Evolutionary conservation across 495 filamentous ascomycete genomes (phyloP).

Genomic region (Aspergillus diversus): DNA sequence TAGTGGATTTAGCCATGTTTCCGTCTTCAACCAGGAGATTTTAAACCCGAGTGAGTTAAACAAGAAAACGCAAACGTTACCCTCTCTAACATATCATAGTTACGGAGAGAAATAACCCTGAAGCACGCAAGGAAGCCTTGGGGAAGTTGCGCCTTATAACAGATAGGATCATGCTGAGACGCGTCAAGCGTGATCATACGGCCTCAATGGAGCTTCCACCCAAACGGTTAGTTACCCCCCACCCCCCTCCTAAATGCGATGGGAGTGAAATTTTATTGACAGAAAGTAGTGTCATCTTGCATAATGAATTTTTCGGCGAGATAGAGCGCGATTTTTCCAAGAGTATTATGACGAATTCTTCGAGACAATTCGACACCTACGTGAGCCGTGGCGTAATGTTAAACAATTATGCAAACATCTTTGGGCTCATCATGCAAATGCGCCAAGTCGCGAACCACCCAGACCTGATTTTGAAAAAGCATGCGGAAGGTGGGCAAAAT

Average conservation of each 20-base stretch:
- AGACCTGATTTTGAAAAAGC: constrained; percentile 88
- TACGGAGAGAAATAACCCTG: constrained; percentile 53
- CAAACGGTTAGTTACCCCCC: constrained; percentile 61
- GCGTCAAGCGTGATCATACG: constrained; percentile 89
- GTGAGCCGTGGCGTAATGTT: constrained; percentile 92
- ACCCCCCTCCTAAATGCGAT: too few relatives aligned
- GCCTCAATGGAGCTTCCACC: constrained; percentile 93
- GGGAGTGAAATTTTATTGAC: constrained; percentile 1
- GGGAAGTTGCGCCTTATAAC: constrained; percentile 82
- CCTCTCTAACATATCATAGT: constrained; percentile 32
- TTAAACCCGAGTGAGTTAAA: constrained; percentile 70
- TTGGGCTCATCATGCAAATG: constrained; percentile 95
- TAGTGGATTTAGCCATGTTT: constrained; percentile 82
- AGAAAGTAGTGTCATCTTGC: constrained; percentile 64
- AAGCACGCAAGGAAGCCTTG: constrained; percentile 67
- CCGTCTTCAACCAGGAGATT: constrained; percentile 93
- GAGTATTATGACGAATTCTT: constrained; percentile 89
- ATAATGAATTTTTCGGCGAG: constrained; percentile 94
- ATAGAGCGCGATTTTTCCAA: constrained; percentile 93
- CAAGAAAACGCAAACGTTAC: constrained; percentile 9
- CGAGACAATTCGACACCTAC: constrained; percentile 90
- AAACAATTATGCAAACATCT: constrained; percentile 88
- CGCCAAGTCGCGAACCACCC: constrained; percentile 95
- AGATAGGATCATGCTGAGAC: constrained; percentile 89
- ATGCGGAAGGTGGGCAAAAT: constrained; percentile 83